These are phyloP conservation scores for Prunella vulgaris DNA, from an alignment of 257 asterid genomes.

Conservation along the genomic window DNA sequence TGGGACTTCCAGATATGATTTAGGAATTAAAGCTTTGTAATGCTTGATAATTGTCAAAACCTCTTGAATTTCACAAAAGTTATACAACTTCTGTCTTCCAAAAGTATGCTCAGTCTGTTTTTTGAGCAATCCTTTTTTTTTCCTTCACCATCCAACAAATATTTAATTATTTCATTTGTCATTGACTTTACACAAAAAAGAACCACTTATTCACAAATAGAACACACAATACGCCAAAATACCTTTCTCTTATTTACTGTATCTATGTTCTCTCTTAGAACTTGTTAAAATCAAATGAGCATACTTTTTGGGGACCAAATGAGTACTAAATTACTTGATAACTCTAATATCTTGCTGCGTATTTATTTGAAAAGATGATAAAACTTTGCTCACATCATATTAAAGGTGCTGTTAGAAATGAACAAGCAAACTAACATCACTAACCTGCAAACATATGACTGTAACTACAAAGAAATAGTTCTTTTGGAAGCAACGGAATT, in stretches of 20 bases:
- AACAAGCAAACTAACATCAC: background rate
- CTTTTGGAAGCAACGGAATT: slow-evolving; percentile 66
- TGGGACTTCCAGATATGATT: background rate
- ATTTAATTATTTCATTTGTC: too few species aligned
- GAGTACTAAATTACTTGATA: slow-evolving; percentile 85
- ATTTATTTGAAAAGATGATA: slow-evolving; percentile 42
- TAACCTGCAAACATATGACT: slow-evolving; percentile 73
- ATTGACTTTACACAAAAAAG: too few species aligned
- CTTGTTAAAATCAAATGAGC: too few species aligned
- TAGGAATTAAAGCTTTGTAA: background rate
- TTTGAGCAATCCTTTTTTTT: too few species aligned
- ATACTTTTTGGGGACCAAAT: too few species aligned
- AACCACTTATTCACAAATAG: too few species aligned
- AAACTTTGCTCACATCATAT: background rate
- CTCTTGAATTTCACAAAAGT: background rate
- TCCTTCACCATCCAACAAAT: too few species aligned
- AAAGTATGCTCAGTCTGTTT: too few species aligned
- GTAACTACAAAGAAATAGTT: slow-evolving; percentile 74
- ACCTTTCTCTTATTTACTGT: too few species aligned
- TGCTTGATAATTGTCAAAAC: background rate
- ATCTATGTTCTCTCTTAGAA: too few species aligned
- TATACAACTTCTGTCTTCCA: too few species aligned
- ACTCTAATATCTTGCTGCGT: slow-evolving; percentile 86
- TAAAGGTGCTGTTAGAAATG: background rate
- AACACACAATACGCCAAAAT: too few species aligned